phyloP scores from a whole-genome alignment of 495 filamentous ascomycete genomes.

The Talaromyces proteolyticus region DNA sequence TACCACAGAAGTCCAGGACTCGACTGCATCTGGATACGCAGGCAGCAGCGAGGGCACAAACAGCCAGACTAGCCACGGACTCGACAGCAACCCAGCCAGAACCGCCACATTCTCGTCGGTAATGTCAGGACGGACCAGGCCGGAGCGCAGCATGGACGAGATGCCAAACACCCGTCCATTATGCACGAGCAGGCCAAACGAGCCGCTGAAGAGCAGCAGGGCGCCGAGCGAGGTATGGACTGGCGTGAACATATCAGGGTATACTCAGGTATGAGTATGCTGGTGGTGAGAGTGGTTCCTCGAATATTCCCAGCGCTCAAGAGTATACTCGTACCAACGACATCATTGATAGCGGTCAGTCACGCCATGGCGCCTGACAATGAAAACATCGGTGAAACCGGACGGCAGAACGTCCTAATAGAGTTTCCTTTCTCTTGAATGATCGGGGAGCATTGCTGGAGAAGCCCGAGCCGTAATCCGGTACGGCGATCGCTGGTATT shows the following conservation, averaged over 20 bases:
- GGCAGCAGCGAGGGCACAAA: constrained; percentile 41
- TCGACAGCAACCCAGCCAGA: constrained; percentile 40
- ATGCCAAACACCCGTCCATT: constrained; percentile 52
- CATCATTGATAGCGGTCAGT: not conserved
- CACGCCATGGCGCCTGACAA: not conserved
- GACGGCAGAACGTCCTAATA: not conserved
- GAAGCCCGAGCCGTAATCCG: too few relatives aligned
- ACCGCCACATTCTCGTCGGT: constrained; percentile 35
- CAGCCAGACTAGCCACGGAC: constrained; percentile 31
- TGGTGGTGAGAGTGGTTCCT: too few relatives aligned
- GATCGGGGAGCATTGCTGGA: not conserved
- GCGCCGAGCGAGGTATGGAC: constrained; percentile 51
- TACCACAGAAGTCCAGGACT: constrained; percentile 22
- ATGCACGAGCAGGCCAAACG: constrained; percentile 45
- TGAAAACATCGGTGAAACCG: too few relatives aligned
- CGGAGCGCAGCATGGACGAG: constrained; percentile 40
- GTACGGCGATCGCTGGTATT: too few relatives aligned
- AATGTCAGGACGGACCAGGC: constrained; percentile 21
- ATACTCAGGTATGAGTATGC: not conserved
- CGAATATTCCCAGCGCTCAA: too few relatives aligned
- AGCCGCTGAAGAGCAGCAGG: constrained; percentile 47
- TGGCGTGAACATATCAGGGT: constrained; percentile 48
- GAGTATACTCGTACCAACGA: too few relatives aligned
- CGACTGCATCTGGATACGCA: constrained; percentile 24
- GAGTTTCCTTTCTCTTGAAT: not conserved